phyloP scores from a whole-genome alignment of 1,139 yeast genomes.

The Geotrichum carabidarum region DNA sequence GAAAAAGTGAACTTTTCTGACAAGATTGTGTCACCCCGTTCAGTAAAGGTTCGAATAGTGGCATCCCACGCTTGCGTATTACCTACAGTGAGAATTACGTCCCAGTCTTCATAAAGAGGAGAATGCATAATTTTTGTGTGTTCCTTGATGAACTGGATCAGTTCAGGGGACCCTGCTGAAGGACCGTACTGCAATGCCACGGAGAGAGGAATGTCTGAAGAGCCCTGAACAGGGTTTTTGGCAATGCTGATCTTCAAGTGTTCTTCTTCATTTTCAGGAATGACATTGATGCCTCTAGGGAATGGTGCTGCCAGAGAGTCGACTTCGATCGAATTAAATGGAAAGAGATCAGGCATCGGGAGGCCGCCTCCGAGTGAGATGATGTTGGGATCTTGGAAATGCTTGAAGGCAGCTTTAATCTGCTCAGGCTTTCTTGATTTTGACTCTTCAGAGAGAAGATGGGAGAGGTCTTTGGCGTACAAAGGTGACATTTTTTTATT shows the following conservation, averaged over 20 bases:
- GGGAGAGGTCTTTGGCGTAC: slow-evolving; percentile 53
- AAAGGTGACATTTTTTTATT: neutral
- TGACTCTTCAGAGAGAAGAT: slow-evolving; percentile 75
- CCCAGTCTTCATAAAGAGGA: slow-evolving; percentile 66
- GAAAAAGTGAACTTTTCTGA: slow-evolving; percentile 82
- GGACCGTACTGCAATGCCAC: slow-evolving; percentile 88
- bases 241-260: slow-evolving; percentile 26
- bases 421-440: slow-evolving; percentile 71
- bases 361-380: slow-evolving; percentile 94
- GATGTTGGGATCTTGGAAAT: slow-evolving; percentile 65
- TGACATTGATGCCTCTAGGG: slow-evolving; percentile 65
- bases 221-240: slow-evolving; percentile 6
- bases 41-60: slow-evolving; percentile 68
- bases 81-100: slow-evolving; percentile 59
- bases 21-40: slow-evolving; percentile 71
- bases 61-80: slow-evolving; percentile 90
- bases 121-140: slow-evolving; percentile 69
- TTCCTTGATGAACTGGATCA: slow-evolving; percentile 61
- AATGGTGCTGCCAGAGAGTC: slow-evolving; percentile 77
- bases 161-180: slow-evolving; percentile 73
- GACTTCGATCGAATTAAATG: slow-evolving; percentile 69
- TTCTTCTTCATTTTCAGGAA: slow-evolving; percentile 47
- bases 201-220: slow-evolving; percentile 63
- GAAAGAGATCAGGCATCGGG: slow-evolving; percentile 86
- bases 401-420: slow-evolving; percentile 76